Base-by-base conservation (phyloP, 305 asterid genomes). In the Caryopteris hybrid region DNA sequence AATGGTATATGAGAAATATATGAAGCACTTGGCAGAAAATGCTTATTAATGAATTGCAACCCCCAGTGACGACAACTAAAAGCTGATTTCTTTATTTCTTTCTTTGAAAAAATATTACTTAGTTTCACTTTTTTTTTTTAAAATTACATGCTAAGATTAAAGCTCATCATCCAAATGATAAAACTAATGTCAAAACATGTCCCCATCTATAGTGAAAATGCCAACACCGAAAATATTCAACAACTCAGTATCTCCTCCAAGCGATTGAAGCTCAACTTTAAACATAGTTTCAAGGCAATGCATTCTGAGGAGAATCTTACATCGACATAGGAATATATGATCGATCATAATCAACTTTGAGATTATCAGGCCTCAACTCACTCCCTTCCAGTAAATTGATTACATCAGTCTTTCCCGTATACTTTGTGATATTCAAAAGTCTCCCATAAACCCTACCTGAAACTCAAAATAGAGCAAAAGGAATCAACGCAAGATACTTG, bases 321-420 rank as follows among this genome's bases (percentile, higher is more conserved):
- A 74, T 79, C 61, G 92, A 61, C 43, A 39, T 0, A 27, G 95
- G 92, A 45, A 20, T 0, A 76, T 63, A 86, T 60, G 6, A 12
- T 65, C 67, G 70, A 77, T 33, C 65, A 74, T 92, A 92, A 53
- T 85, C 90, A 71, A 85, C 89, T 82, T 78, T 90, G 75, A 92
- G 64, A 69, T 84, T 92, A 45, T 81, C 86, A 1, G 64, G 69
- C n/a, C 74, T 81, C 83, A 90, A 73, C 43, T 66, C 53, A 74
- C 74, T 66, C 39, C 68, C 85, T 9, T 85, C 86, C 42, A 92
- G 75, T 73, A 86, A 27, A 83, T 68, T 75, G 74, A 86, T 43
- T 65, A 88, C 25, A 76, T 88, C 97, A 59, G 74, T 71, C 81
- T 80, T 92, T 21, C 79, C 66, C 6, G 95, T 86, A 64, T 79